These are phyloP conservation scores for Darksidea phi DNA, from an alignment of 495 filamentous ascomycete genomes.

Conservation along the genomic window DNA sequence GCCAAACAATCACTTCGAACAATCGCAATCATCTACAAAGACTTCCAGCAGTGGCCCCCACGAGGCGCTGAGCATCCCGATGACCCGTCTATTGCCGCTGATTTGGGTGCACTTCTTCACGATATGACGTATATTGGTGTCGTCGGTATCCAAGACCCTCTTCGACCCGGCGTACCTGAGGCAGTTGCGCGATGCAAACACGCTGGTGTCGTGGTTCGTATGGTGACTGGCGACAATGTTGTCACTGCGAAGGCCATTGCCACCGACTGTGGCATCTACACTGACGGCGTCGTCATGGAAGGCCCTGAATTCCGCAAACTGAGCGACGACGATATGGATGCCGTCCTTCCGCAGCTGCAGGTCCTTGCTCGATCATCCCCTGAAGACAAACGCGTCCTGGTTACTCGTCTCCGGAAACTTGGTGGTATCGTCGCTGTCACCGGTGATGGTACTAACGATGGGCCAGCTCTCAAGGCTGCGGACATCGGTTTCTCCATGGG, in stretches of 20 bases:
- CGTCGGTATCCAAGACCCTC: conserved; percentile 85
- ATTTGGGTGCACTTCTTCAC: conserved; percentile 28
- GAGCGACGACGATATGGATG: conserved; percentile 66
- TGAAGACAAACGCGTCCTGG: conserved; percentile 82
- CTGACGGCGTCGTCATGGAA: conserved; percentile 74
- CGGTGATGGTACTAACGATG: conserved; percentile 88
- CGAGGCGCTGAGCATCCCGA: conserved; percentile 41
- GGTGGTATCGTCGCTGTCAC: conserved; percentile 85
- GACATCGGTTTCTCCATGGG: conserved; percentile 95
- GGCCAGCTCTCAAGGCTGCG: conserved; percentile 77
- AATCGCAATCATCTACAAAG: conserved; percentile 26
- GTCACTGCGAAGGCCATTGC: conserved; percentile 81
- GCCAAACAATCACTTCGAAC: conserved; percentile 29
- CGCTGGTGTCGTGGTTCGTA: conserved; percentile 80
- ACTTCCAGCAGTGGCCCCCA: conserved; percentile 31
- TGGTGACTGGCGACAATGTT: conserved; percentile 89
- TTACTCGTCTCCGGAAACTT: conserved; percentile 67
- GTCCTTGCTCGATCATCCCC: conserved; percentile 84
- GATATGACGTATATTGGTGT: conserved; percentile 72
- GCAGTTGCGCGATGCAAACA: conserved; percentile 72
- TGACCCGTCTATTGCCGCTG: conserved; percentile 66
- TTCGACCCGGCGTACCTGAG: conserved; percentile 73
- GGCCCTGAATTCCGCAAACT: conserved; percentile 80
- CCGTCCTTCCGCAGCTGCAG: conserved; percentile 70
- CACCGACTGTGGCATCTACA: conserved; percentile 78